Evolutionary conservation across 768 basidiomycete species (phyloP), one percentile per base, ranked within the genome.

Genomic region (Boletellus ananas): DNA sequence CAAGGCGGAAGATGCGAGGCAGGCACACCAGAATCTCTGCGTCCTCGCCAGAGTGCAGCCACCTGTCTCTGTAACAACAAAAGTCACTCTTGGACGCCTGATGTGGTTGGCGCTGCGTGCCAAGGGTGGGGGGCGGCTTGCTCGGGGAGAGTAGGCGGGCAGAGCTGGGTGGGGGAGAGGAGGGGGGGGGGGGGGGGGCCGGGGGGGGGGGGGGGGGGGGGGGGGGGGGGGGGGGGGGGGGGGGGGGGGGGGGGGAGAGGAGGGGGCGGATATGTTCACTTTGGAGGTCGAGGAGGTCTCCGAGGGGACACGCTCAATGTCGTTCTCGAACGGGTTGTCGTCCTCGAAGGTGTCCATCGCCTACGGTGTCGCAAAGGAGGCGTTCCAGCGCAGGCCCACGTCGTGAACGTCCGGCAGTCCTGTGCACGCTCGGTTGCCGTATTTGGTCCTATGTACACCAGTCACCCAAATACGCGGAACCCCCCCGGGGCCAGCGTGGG

Each of bases 21-120:
- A 45, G 6, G 73, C 84, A 47, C 52, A 90, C 90, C 72, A 80
- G 63, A 59, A 93, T 87, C 71, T 91, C 90, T 17, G 81, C 73
- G 60, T 90, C 89, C 38, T 91, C 88, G 41, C 87, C 88, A 0
- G 83, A 85, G 69, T 93, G 90, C 54, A 93, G 62, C 67, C 83
- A 83, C 59, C 80, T 78, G 63, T 93, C 90, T 51, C 85, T 76
- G 21, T 74, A 67, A 59, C 89, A 91, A 63, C 89, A 91, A 59
- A 84, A 88, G 66, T 90, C 87, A 31, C 70, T 83, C 77, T 88
- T 91, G 70, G 71, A 74, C n/a, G 74, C 70, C 51, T 75, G 66
- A 45, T 74, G 75, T 4, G 77, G 70, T 31, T 78, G 76, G 48
- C 73, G 77, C 51, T 80, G 79, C 2, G 81, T 74, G 14, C 77